phyloP scores from a whole-genome alignment of 805 yeast genomes.

The Metschnikowia gelsemii region DNA sequence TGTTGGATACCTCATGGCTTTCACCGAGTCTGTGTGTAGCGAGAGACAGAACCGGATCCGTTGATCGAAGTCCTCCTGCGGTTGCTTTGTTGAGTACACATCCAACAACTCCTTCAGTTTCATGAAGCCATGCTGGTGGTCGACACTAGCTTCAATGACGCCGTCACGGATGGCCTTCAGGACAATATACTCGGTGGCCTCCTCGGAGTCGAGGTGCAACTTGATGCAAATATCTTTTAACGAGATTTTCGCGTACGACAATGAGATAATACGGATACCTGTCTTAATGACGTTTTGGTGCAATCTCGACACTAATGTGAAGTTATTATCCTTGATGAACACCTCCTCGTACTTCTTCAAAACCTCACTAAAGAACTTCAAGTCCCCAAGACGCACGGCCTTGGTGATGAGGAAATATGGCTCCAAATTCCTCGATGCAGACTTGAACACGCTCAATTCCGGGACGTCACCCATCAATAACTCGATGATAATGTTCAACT shows the following conservation, averaged over 20 bases:
- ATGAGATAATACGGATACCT: slow-evolving; percentile 89
- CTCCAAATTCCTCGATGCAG: slow-evolving; percentile 47
- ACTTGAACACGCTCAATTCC: slow-evolving; percentile 76
- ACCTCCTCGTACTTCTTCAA: slow-evolving; percentile 58
- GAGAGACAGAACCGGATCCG: slow-evolving; percentile 90
- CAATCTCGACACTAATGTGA: slow-evolving; percentile 79
- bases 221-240: slow-evolving; percentile 92
- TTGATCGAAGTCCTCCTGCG: slow-evolving; percentile 85
- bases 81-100: slow-evolving; percentile 81
- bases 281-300: slow-evolving; percentile 98
- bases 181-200: slow-evolving; percentile 94
- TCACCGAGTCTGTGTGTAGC: slow-evolving; percentile 86
- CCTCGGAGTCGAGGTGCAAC: slow-evolving; percentile 88
- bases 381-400: slow-evolving; percentile 91
- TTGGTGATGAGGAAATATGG: slow-evolving; percentile 87
- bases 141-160: slow-evolving; percentile 90
- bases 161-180: slow-evolving; percentile 97
- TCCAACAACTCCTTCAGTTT: slow-evolving; percentile 85
- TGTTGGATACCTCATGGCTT: slow-evolving; percentile 89
- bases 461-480: slow-evolving; percentile 96
- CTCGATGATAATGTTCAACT: slow-evolving; percentile 84
- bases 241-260: slow-evolving; percentile 87
- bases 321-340: slow-evolving; percentile 75
- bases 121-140: slow-evolving; percentile 89
- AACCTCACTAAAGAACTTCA: slow-evolving; percentile 72